Evolutionary conservation across 2,329 filamentous ascomycete species (phyloP), one percentile per base, ranked within the genome.

Genomic region (Fusarium staphyleae): DNA sequence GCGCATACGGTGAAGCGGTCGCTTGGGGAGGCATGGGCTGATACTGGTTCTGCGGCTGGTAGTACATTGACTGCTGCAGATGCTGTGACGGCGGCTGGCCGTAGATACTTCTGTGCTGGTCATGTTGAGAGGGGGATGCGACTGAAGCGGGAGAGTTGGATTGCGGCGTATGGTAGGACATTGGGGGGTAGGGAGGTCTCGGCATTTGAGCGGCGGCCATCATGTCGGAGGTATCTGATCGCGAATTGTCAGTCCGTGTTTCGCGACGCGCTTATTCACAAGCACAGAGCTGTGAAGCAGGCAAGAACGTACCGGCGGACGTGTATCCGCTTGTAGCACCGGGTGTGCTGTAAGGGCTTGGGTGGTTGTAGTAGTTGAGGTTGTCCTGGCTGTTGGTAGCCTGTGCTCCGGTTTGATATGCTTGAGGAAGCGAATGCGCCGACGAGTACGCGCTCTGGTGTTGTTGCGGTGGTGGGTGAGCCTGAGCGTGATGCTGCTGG

Each of bases 131-230:
- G 16, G 91, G 88, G 28, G 93, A 97, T 60, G 93, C 90, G 67
- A 97, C 93, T 43, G 93, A 96, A 32, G 91, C 91, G 41, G 93
- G 93, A 48, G 93, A 96, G 75, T 93, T 96, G 50, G 93, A 96
- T 77, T 97, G 93, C 48, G 93, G 92, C 14, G 93, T 96, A 74
- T 97, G 91, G 73, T 97, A 97, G 26, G 81, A 82, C 71, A 96
- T 96, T 55, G 91, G 91, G 66, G 93, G 93, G 72, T 96, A 96
- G 39, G 87, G 84, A 66, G 87, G 85, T 74, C 88, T 85, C 75
- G 91, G 89, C 90, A 86, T 82, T 70, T 80, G 77, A 58, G 77
- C 78, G 67, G 84, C 81, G 76, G 87, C 88, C 82, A 85, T 88
- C 79, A 87, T 87, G 63, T 86, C 84, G 76, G 80, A 80, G 55